Base-by-base conservation (phyloP, 805 yeast species). In the Candida parachauliodes region DNA sequence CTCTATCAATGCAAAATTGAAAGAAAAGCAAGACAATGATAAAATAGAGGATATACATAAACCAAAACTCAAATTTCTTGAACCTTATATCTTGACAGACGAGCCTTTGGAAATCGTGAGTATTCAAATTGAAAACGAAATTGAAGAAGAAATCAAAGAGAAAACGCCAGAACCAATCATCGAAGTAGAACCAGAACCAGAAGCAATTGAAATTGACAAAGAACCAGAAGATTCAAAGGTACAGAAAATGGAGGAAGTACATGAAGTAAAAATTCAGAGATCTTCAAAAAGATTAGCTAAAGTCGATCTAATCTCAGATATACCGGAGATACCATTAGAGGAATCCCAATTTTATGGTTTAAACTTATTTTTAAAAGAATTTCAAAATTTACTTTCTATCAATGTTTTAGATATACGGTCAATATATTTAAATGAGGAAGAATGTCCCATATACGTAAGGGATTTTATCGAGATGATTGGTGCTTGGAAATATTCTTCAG, bases 41-140 rank as follows among this genome's bases (percentile, higher is more conserved):
- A 60, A 59, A 33, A 41, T 55, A 1, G 69, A 62, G 30, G 57
- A 54, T 5, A 34, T 50, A 8, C 32, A 76, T 3, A 72, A 66
- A 41, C 57, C 68, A 3, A 73, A 68, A 29, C 49, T 68, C 4
- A 74, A 62, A 45, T 52, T 62, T 22, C 52, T 68, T 21, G 87
- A 81, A 46, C 71, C 76, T 0, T 81, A 83, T 45, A 47, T 61
- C 10, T 62, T 76, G 20, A 62, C 76, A 0, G 77, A 72, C 24
- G 61, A 58, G 2, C 70, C 80, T 0, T 57, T 79, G 2, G 81
- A 76, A 27, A 52, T 56, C 8, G 53, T 81, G 2, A 48, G 43
- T 11, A 63, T 76, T 37, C 52, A 61, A 22, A 40, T 48, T 12
- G 45, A 42, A 18, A 30, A 41, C 21, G 40, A 34, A 22, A 18